A percentile compares a stretch with the other conserved stretches of the same genome.
phyloP scores from a whole-genome alignment of 352 stramenopile species.

The Phytopythium kandeliae region DNA sequence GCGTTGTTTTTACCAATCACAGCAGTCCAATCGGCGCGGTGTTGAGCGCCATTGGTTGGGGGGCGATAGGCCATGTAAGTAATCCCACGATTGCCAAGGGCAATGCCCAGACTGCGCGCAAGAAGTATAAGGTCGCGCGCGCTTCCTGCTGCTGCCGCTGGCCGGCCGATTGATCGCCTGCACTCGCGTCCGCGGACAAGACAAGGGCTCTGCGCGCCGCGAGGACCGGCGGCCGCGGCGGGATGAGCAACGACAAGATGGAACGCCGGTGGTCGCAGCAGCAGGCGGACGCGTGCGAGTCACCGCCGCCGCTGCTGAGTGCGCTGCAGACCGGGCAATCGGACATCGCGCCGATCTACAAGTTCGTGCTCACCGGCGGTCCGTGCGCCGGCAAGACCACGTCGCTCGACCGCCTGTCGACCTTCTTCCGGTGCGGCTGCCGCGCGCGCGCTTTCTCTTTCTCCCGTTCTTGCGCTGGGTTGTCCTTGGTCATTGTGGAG shows the following conservation, averaged over 20 bases:
- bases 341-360: constrained; percentile 84
- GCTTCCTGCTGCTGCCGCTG: no score
- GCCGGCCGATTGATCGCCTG: no score
- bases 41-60: no score
- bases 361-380: constrained; percentile 92
- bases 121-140: not conserved
- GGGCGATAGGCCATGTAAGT: no score
- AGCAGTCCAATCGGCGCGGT: no score
- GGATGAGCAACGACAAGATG: not conserved
- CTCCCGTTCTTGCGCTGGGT: no score
- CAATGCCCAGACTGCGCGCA: not conserved
- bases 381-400: constrained; percentile 96
- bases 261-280: constrained; percentile 46
- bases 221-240: no score
- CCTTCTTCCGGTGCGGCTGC: constrained; percentile 59
- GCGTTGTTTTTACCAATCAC: no score
- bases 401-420: constrained; percentile 89
- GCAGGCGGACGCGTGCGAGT: constrained; percentile 27
- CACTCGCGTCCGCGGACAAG: no score
- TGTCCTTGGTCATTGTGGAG: no score
- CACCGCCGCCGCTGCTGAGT: constrained; percentile 54
- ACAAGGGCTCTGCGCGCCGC: no score
- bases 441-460: not conserved
- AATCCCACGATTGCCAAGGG: no score
- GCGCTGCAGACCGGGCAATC: constrained; percentile 58